A percentile compares a stretch with the other conserved stretches of the same genome.
Evolutionary conservation across 2,329 filamentous ascomycete genomes (phyloP).

Genomic region (Dactylellina cionopaga): DNA sequence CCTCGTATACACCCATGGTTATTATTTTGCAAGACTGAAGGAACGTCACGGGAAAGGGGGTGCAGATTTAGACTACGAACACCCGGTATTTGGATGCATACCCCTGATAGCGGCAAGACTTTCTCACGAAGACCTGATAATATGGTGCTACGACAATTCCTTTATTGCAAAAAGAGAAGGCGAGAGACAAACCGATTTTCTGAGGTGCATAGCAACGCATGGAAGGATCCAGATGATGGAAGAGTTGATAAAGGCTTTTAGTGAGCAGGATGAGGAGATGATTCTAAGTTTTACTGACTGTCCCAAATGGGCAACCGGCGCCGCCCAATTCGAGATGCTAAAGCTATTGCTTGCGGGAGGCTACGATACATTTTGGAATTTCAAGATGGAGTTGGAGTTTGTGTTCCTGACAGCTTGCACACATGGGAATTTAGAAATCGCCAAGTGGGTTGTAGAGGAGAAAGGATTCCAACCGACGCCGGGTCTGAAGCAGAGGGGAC

Average conservation of each 20-base stretch:
- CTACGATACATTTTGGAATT: conserved; percentile 1
- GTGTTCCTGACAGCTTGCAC: conserved; percentile 25
- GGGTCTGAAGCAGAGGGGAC: not conserved
- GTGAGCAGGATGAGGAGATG: not conserved
- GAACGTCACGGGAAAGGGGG: not conserved
- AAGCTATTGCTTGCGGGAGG: not conserved
- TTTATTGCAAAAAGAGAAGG: not conserved
- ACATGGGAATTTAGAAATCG: conserved; percentile 20
- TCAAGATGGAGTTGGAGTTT: conserved; percentile 3
- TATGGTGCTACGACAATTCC: conserved; percentile 22
- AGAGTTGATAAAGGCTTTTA: not conserved
- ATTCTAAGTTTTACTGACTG: conserved; percentile 6
- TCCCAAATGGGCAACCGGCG: conserved; percentile 18
- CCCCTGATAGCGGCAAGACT: conserved; percentile 6
- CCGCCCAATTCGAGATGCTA: not conserved
- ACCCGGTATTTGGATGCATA: conserved; percentile 11
- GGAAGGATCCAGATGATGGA: conserved; percentile 4
- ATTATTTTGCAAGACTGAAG: conserved; percentile 15
- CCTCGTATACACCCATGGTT: not conserved
- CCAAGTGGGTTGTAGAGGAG: conserved; percentile 17
- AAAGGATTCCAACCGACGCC: not conserved
- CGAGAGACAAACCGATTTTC: not conserved
- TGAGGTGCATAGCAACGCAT: not conserved
- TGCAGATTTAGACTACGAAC: not conserved
- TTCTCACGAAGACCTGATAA: conserved; percentile 8